phyloP scores from a whole-genome alignment of 495 filamentous ascomycete species.

The Penicillium nucicola region DNA sequence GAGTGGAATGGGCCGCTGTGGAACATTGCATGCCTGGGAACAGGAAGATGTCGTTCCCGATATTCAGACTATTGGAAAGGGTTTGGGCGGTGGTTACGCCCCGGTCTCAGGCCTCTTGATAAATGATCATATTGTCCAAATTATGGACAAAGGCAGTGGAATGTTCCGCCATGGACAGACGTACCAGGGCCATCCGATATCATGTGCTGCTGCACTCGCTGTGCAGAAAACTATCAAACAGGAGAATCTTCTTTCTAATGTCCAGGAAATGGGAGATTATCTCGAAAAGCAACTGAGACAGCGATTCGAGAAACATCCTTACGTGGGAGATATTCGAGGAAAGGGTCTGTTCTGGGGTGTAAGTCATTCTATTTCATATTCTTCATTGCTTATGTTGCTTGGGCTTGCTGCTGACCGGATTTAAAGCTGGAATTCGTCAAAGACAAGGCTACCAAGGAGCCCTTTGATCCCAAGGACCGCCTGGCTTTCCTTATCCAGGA shows the following conservation, averaged over 20 bases:
- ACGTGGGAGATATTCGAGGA: conserved; percentile 58
- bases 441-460: conserved; percentile 52
- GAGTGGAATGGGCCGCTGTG: conserved; percentile 71
- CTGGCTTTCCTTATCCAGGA: conserved; percentile 51
- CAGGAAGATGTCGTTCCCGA: conserved; percentile 61
- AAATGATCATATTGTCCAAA: conserved; percentile 49
- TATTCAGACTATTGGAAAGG: conserved; percentile 69
- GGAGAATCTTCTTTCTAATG: conserved; percentile 48
- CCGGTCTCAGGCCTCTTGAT: conserved; percentile 61
- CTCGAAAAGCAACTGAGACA: conserved; percentile 35
- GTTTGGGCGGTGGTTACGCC: conserved; percentile 62
- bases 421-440: conserved; percentile 56
- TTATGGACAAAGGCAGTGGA: conserved; percentile 53
- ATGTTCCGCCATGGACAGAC: conserved; percentile 57
- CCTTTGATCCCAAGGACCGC: conserved; percentile 38
- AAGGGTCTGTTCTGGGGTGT: conserved; percentile 57
- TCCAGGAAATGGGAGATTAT: conserved; percentile 41
- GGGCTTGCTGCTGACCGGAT: neutral
- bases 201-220: conserved; percentile 54
- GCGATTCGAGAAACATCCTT: conserved; percentile 31
- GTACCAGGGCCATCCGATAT: conserved; percentile 57
- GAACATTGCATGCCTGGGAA: conserved; percentile 67
- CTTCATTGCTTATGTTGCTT: neutral
- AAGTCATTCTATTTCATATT: conserved; percentile 11
- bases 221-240: conserved; percentile 50